Evolutionary conservation across 495 filamentous ascomycete species (phyloP).

Genomic region (Oidiodendron maius): DNA sequence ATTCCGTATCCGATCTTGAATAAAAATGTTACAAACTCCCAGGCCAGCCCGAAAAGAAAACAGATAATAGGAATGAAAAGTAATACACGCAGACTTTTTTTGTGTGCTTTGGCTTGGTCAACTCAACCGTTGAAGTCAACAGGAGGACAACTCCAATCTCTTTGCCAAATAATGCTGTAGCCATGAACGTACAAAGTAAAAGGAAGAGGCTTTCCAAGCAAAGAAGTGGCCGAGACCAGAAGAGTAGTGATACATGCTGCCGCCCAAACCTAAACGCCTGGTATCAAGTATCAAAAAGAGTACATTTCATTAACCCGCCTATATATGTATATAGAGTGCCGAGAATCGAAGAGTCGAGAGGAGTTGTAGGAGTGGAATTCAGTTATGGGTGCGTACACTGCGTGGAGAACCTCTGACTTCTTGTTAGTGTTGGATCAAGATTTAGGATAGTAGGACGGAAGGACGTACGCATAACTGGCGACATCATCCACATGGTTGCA

Average conservation of each 20-base stretch:
- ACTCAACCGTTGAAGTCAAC: background rate
- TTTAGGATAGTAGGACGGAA: background rate
- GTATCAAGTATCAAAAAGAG: conserved; percentile 3
- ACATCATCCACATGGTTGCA: conserved; percentile 95
- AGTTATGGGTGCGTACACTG: conserved; percentile 22
- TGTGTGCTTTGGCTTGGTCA: background rate
- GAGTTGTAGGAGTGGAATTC: background rate
- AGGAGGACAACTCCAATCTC: background rate
- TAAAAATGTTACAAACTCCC: no score
- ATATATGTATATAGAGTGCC: background rate
- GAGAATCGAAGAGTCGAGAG: conserved; percentile 1
- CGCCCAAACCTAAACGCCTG: conserved; percentile 1
- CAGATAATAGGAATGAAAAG: background rate
- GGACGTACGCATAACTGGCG: conserved; percentile 22
- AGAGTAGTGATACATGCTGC: conserved; percentile 1
- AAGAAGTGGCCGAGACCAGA: no score
- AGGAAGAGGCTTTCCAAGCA: no score
- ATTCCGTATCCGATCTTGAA: no score
- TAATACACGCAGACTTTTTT: conserved; percentile 1
- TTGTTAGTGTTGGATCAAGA: conserved; percentile 1
- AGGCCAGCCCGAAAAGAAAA: no score
- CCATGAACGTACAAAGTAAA: background rate
- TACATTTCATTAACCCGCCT: background rate
- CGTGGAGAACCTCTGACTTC: conserved; percentile 19
- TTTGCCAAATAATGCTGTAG: background rate